A percentile compares a stretch with the other conserved stretches of the same genome.
These are phyloP conservation scores for Porodaedalea pini DNA, from an alignment of 1,284 basidiomycete species.

Conservation along the genomic window DNA sequence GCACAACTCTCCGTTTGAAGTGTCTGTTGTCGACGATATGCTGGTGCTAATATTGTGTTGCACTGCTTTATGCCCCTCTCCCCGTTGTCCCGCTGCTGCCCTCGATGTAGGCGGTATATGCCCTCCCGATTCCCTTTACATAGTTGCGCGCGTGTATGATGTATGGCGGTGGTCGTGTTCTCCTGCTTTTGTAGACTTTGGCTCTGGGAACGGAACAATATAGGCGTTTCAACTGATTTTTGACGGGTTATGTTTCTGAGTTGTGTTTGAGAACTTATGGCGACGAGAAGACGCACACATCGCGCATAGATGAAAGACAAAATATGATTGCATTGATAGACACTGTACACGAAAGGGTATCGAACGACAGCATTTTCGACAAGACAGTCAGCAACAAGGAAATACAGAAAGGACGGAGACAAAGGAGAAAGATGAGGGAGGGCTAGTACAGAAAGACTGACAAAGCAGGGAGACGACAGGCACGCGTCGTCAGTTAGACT, in stretches of 20 bases:
- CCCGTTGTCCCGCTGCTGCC: too few species aligned
- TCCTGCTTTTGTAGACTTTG: constrained; percentile 9
- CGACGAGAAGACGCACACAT: too few species aligned
- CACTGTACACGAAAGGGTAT: not conserved
- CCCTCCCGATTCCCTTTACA: not conserved
- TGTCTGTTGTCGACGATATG: not conserved
- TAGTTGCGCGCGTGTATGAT: constrained; percentile 10
- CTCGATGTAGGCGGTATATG: too few species aligned
- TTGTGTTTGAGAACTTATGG: constrained; percentile 14
- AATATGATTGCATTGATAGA: not conserved
- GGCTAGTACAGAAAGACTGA: not conserved
- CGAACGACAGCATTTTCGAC: not conserved
- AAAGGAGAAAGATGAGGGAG: not conserved
- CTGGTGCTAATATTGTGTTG: not conserved
- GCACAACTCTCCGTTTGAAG: constrained; percentile 1
- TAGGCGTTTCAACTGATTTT: constrained; percentile 26
- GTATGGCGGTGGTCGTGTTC: constrained; percentile 18
- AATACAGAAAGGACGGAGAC: not conserved
- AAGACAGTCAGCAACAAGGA: not conserved
- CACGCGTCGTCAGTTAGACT: not conserved
- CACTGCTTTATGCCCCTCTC: not conserved
- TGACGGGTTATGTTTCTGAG: constrained; percentile 21
- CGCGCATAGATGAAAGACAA: too few species aligned
- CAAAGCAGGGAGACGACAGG: not conserved
- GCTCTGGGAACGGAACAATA: constrained; percentile 17